Percentiles rank a stretch among this genome's conserved stretches.
Evolutionary conservation across 2,329 filamentous ascomycete genomes (phyloP).

Genomic region (Metarhizium humberi): DNA sequence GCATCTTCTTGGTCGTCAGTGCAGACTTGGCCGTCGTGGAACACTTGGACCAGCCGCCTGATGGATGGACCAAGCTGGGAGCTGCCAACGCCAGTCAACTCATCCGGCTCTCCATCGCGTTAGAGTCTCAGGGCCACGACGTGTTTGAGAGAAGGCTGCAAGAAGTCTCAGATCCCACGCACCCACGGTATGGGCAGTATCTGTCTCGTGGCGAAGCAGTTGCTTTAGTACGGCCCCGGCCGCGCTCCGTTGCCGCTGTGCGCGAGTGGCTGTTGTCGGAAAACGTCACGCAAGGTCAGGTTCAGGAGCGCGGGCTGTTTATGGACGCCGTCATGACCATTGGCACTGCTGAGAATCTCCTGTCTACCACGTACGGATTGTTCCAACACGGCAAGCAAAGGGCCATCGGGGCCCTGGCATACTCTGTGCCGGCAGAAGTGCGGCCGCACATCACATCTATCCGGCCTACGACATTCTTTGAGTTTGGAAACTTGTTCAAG

Average conservation of each 20-base stretch:
- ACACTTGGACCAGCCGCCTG: constrained; percentile 10
- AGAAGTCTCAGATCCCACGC: constrained; percentile 38
- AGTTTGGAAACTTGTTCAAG: not conserved
- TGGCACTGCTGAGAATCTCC: constrained; percentile 31
- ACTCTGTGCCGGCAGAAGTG: constrained; percentile 27
- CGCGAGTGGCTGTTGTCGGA: constrained; percentile 34
- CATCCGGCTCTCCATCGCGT: constrained; percentile 21
- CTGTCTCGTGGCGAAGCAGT: constrained; percentile 39
- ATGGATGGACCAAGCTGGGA: constrained; percentile 14
- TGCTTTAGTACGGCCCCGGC: constrained; percentile 34
- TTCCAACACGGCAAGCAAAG: constrained; percentile 27
- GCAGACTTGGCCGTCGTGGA: constrained; percentile 9
- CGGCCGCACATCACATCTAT: constrained; percentile 31
- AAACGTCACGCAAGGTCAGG: constrained; percentile 25
- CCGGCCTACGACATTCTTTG: constrained; percentile 35
- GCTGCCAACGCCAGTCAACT: constrained; percentile 9
- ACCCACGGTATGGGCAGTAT: constrained; percentile 37
- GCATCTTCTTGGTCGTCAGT: not conserved
- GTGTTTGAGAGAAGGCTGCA: constrained; percentile 33
- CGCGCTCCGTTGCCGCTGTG: constrained; percentile 28
- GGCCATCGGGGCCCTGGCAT: constrained; percentile 28
- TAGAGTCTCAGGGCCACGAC: constrained; percentile 14
- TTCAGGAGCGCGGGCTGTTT: constrained; percentile 27
- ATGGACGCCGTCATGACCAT: constrained; percentile 33
- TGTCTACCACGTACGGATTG: constrained; percentile 35